phyloP scores from a whole-genome alignment of 345 rosid genomes.

The Garcia nutans region DNA sequence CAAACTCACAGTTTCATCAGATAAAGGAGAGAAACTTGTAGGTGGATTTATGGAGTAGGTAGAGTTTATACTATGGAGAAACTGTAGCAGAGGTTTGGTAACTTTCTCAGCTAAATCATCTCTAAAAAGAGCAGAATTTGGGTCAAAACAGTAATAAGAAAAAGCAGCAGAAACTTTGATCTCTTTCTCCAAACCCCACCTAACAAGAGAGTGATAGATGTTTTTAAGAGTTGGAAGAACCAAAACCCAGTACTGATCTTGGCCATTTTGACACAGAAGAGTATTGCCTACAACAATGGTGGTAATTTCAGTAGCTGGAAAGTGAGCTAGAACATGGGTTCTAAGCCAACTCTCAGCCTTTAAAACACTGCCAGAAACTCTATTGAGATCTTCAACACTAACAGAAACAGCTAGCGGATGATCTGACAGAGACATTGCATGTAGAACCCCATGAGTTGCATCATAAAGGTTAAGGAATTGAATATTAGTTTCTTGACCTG shows the following conservation, averaged over 20 bases:
- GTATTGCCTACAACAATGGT: slow-evolving; percentile 55
- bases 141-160: slow-evolving; percentile 39
- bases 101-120: slow-evolving; percentile 30
- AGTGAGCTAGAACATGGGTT: slow-evolving; percentile 57
- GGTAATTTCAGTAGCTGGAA: slow-evolving; percentile 59
- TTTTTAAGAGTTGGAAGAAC: slow-evolving; percentile 52
- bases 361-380: slow-evolving; percentile 53
- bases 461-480: slow-evolving; percentile 38
- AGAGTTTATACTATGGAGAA: slow-evolving; percentile 50
- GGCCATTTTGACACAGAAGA: slow-evolving; percentile 38
- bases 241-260: slow-evolving; percentile 38
- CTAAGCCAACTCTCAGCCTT: slow-evolving; percentile 77
- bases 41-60: slow-evolving; percentile 51
- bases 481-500: slow-evolving; percentile 49
- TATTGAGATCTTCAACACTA: slow-evolving; percentile 40
- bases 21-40: slow-evolving; percentile 34
- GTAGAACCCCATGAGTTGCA: slow-evolving; percentile 29
- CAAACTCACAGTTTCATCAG: slow-evolving; percentile 22
- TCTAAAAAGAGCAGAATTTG: slow-evolving; percentile 16
- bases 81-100: slow-evolving; percentile 38
- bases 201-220: slow-evolving; percentile 54
- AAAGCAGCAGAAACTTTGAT: slow-evolving; percentile 62
- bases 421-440: slow-evolving; percentile 27
- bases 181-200: slow-evolving; percentile 73
- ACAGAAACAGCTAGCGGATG: slow-evolving; percentile 49